Conservation (phyloP, 805 yeast species). For the Candida boidinii region DNA sequence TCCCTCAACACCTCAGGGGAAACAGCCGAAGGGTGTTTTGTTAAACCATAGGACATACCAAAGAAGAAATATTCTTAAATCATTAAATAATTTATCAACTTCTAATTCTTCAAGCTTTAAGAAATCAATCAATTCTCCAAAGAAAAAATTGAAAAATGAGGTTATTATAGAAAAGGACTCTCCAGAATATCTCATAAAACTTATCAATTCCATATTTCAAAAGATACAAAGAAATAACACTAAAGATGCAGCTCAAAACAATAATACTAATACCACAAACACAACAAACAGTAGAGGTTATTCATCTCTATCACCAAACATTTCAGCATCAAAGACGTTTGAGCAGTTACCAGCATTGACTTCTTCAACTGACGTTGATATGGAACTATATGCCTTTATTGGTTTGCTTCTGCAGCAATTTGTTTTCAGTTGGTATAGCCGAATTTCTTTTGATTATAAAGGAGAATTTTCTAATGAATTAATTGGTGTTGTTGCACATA, state of each 20-base stretch:
- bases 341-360: slow-evolving; percentile 30
- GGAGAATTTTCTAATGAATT: slow-evolving; percentile 33
- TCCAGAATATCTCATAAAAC: slow-evolving; percentile 13
- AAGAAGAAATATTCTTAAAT: too few relatives aligned
- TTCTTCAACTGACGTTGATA: slow-evolving; percentile 30
- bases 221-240: slow-evolving; percentile 1
- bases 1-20: too few relatives aligned
- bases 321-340: slow-evolving; percentile 3
- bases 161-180: slow-evolving; percentile 16
- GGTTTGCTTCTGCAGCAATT: slow-evolving; percentile 39
- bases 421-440: slow-evolving; percentile 36
- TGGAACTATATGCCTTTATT: slow-evolving; percentile 35
- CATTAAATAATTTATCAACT: too few relatives aligned
- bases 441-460: slow-evolving; percentile 28
- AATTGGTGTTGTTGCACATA: slow-evolving; percentile 28
- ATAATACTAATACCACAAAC: not conserved
- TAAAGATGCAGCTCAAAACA: not conserved
- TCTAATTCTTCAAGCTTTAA: too few relatives aligned
- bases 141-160: too few relatives aligned
- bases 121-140: too few relatives aligned
- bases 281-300: too few relatives aligned
- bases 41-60: too few relatives aligned
- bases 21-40: too few relatives aligned
- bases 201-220: slow-evolving; percentile 11
- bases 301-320: too few relatives aligned